Evolutionary conservation across 257 asterid species (phyloP), one percentile per base, ranked within the genome.

Genomic region (Solanum chilense): DNA sequence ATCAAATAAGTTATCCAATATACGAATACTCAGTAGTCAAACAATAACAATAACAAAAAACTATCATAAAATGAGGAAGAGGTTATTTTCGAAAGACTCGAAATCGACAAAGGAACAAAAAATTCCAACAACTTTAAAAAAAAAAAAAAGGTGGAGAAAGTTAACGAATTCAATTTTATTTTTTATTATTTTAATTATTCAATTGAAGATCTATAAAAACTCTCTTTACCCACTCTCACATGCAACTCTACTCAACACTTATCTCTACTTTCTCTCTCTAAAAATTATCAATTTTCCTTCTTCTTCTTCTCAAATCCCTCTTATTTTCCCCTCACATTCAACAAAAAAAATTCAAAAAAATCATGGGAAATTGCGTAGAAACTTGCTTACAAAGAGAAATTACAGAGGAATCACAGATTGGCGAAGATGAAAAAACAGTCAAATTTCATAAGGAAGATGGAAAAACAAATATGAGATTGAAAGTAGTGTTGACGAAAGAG

Each of bases 301-400:
- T 75, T 1, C 31, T 75, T 10, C 60, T 77, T 9, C 83, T 42
- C 80, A 58, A 82, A 29, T 25, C 23, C 74, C 23, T 33, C 37
- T 33, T 69, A 3, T 33, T 49, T 62, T 8, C 12, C 45, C 31
- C 27, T 21, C 13, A 52, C 35, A 33, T 27, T 25, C 25, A 56
- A 56, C 25, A 20, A 37, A 27, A 1, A 1, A 12, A n/a, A 1
- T 62, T 62, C 7, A 29, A 3, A 31, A 9, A 66, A 66, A 75
- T 49, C 13, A 94, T 95, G 98, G 98, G 98, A 80, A 95, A 95
- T 74, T 94, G 95, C 90, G 87, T 93, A 5, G 91, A 94, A 75
- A 82, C 88, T 47, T 84, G 91, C 89, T 86, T 68, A 66, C 87
- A 86, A 21, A 68, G 73, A n/a, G 89, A 11, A 85, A 87, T 74